Evolutionary conservation across 2,329 filamentous ascomycete genomes (phyloP), one percentile per base, ranked within the genome.

Genomic region (Arthrocladium fulminans): DNA sequence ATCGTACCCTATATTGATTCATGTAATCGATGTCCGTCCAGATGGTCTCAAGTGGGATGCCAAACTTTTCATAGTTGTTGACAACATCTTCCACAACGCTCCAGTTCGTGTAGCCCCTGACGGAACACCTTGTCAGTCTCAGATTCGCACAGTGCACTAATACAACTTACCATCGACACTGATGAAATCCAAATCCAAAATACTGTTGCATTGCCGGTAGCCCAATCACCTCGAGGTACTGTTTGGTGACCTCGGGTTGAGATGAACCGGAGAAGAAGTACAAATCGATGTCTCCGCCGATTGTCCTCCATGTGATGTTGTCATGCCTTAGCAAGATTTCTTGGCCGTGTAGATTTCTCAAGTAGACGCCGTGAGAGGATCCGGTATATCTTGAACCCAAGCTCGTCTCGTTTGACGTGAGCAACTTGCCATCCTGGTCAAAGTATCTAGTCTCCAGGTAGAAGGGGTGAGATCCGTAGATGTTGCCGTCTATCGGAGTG

Each of bases 61-160:
- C 65, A 49, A 77, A 79, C 17, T 66, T 68, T 49, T 67, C 70
- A 61, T 75, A 77, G 45, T 70, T 72, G 41, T 74, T 65, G 25
- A 77, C 69, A 9, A 79, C 71, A 54, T 76, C 76, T 53, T 83
- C 74, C 2, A 87, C 54, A 17, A 54, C 53, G 6, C 51, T 76
- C 79, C 83, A 88, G 58, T 86, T 87, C 32, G 74, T 69, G 62
- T 92, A 92, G 1, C 86, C 87, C 81, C 86, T 94, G 86, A 55
- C 94, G 87, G 61, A 76, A 90, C 0, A 7, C 6, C 32, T n/a
- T 7, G 6, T 35, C n/a, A 35, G 32, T 15, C 13, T 7, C 7
- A 7, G 27, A 29, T 29, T n/a, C n/a, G 27, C 13, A 29, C 7
- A 13, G 13, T 7, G 27, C 7, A 29, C 7, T 13, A 7, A 13